Evolutionary conservation across 768 basidiomycete species (phyloP).

Genomic region (Mycena haematopus): DNA sequence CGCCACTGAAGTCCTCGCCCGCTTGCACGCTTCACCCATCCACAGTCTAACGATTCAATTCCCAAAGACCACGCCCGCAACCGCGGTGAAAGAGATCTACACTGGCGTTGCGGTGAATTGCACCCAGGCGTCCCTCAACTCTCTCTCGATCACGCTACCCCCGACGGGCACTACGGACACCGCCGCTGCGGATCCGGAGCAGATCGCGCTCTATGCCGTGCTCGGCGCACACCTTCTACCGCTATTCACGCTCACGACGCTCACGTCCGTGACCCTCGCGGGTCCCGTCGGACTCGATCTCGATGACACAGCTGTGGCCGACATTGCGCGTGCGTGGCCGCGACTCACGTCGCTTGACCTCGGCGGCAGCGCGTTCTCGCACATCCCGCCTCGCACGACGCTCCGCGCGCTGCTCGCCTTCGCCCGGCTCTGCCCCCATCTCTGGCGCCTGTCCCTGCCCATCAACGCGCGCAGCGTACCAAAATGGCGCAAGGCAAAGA

Average conservation of each 20-base stretch:
- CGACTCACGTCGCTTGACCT: not conserved
- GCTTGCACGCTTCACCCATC: slow-evolving; percentile 13
- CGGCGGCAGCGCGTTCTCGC: not conserved
- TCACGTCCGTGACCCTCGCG: slow-evolving; percentile 12
- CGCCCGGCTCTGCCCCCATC: too few species aligned
- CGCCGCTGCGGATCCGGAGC: slow-evolving; percentile 3
- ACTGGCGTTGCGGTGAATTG: not conserved
- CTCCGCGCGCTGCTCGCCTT: too few species aligned
- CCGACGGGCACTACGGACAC: not conserved
- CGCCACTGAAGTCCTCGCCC: slow-evolving; percentile 15
- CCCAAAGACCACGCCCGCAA: slow-evolving; percentile 1
- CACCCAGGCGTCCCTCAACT: not conserved
- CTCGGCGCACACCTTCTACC: slow-evolving; percentile 10
- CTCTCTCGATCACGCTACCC: not conserved
- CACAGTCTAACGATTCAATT: slow-evolving; percentile 6
- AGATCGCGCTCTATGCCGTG: slow-evolving; percentile 8
- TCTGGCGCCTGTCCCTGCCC: slow-evolving; percentile 1
- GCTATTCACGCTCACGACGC: slow-evolving; percentile 9
- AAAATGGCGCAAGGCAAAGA: not conserved
- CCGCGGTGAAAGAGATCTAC: slow-evolving; percentile 9
- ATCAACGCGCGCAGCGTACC: slow-evolving; percentile 10
- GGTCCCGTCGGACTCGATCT: slow-evolving; percentile 15
- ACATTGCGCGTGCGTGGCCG: slow-evolving; percentile 20
- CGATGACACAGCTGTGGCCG: slow-evolving; percentile 5
- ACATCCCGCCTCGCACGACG: slow-evolving; percentile 9